These are phyloP conservation scores for Nyctanthes arbortristis DNA, from an alignment of 257 asterid genomes.

Conservation along the genomic window DNA sequence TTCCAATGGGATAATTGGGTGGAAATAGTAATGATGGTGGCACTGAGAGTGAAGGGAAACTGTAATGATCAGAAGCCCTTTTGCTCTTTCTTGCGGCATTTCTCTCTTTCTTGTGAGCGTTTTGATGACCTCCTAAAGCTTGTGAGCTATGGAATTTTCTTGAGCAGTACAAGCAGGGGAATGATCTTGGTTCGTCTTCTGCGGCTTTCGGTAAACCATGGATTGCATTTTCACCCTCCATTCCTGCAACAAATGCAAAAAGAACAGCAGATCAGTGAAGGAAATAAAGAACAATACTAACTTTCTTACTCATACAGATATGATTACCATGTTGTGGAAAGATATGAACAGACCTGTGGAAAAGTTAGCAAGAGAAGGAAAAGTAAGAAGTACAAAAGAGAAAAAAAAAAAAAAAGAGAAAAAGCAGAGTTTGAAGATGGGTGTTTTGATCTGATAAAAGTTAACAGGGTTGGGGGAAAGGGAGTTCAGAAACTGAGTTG, in stretches of 20 bases:
- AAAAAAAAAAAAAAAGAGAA: no score
- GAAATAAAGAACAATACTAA: no score
- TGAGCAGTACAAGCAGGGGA: constrained; percentile 78
- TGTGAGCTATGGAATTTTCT: constrained; percentile 88
- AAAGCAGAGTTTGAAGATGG: constrained; percentile 11
- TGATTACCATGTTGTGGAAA: neutral
- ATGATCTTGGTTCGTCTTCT: constrained; percentile 54
- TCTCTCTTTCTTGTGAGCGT: constrained; percentile 92
- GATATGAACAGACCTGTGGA: neutral
- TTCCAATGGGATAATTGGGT: constrained; percentile 52
- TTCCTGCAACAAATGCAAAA: constrained; percentile 26
- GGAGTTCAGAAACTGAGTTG: constrained; percentile 35
- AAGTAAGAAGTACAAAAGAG: neutral
- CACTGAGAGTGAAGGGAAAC: constrained; percentile 32
- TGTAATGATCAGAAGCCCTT: constrained; percentile 25
- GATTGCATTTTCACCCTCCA: constrained; percentile 47
- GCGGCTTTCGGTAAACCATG: constrained; percentile 30
- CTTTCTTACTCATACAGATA: neutral
- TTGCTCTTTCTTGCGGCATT: constrained; percentile 71
- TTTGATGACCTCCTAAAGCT: constrained; percentile 95
- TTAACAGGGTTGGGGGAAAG: neutral
- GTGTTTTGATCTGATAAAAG: constrained; percentile 4
- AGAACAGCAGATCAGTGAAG: neutral
- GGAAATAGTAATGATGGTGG: constrained; percentile 47
- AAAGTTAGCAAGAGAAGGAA: neutral